A percentile compares a stretch with the other conserved stretches of the same genome.
Conservation (phyloP, 164 flowering plant species). For the Tetrastigma voinierianum region DNA sequence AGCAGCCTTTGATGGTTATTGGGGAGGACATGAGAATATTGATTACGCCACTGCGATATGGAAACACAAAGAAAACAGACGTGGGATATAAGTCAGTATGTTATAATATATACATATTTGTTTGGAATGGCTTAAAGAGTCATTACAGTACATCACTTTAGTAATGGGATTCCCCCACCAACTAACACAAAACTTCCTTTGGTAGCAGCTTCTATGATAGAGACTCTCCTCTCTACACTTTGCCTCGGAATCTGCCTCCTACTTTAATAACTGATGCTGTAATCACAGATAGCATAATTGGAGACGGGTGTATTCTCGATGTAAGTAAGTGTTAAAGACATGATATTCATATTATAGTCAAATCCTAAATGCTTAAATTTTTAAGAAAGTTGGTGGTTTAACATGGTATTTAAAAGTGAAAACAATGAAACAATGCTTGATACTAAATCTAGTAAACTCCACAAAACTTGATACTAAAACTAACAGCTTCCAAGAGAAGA, state of each 20-base stretch:
- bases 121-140: conserved; percentile 7
- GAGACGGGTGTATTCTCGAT: conserved; percentile 79
- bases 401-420: too few species aligned
- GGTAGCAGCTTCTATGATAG: conserved; percentile 59
- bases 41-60: conserved; percentile 75
- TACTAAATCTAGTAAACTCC: too few species aligned
- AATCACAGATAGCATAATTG: conserved; percentile 62
- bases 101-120: conserved; percentile 8
- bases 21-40: conserved; percentile 84
- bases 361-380: too few species aligned
- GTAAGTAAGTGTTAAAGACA: too few species aligned
- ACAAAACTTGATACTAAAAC: too few species aligned
- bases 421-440: too few species aligned
- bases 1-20: conserved; percentile 63
- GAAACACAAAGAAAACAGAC: conserved; percentile 45
- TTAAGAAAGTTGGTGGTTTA: too few species aligned
- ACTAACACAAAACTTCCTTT: conserved; percentile 26
- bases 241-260: conserved; percentile 78
- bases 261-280: conserved; percentile 43
- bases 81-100: conserved; percentile 53
- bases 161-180: neutral
- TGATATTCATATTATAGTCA: too few species aligned
- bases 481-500: too few species aligned
- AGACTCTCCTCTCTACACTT: conserved; percentile 56
- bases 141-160: neutral